These are phyloP conservation scores for Metschnikowia peoriensis DNA, from an alignment of 805 yeast species.

Conservation along the genomic window DNA sequence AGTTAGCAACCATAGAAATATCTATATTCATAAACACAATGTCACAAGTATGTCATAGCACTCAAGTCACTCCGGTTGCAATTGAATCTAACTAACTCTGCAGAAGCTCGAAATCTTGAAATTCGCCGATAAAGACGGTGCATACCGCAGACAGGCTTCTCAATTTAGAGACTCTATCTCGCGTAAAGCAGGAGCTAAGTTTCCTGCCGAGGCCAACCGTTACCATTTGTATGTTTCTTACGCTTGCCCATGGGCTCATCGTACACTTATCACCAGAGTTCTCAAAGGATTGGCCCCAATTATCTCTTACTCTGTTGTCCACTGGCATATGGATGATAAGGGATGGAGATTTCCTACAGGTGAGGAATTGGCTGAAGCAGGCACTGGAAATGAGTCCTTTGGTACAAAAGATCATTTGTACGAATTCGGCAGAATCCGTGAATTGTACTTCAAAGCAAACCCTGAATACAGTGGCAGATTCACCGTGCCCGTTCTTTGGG, in stretches of 20 bases:
- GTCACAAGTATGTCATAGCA: background rate
- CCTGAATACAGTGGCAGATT: constrained; percentile 77
- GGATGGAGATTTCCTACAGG: constrained; percentile 82
- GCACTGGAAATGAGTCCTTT: constrained; percentile 49
- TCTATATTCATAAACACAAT: background rate
- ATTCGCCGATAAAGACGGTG: constrained; percentile 53
- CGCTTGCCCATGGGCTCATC: constrained; percentile 97
- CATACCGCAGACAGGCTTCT: constrained; percentile 52
- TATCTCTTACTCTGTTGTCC: constrained; percentile 74
- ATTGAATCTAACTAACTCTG: background rate
- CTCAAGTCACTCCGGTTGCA: too few relatives aligned
- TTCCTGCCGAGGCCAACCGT: constrained; percentile 72
- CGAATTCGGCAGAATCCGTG: constrained; percentile 57
- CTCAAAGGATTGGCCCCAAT: constrained; percentile 66
- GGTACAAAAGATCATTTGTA: constrained; percentile 49
- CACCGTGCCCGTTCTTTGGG: constrained; percentile 95
- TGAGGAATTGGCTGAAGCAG: constrained; percentile 39
- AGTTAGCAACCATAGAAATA: background rate
- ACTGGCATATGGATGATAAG: constrained; percentile 81
- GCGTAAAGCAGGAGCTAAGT: constrained; percentile 54
- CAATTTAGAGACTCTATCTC: constrained; percentile 67
- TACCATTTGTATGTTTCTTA: constrained; percentile 84
- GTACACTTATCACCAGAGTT: constrained; percentile 69
- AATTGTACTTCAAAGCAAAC: constrained; percentile 72
- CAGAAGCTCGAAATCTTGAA: constrained; percentile 43